Base-by-base conservation (phyloP, 176 grass and related monocot genomes). In the Ananas comosus region DNA sequence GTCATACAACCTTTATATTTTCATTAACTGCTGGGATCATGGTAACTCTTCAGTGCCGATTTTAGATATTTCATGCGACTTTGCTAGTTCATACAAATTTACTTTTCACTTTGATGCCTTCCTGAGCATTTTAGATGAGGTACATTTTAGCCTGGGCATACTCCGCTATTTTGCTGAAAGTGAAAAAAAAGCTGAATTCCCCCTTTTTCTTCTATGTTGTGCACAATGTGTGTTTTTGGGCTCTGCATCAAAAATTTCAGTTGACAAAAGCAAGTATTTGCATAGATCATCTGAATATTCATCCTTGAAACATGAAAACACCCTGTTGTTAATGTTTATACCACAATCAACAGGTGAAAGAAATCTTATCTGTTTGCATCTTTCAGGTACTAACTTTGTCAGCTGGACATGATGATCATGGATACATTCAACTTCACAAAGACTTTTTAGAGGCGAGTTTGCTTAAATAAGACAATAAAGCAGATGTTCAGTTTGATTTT, bases 371-470 rank as follows among this genome's bases (percentile, higher is more conserved):
- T 54, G 54, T 58, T 14, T 58, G 49, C 51, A 13, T 9, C 19
- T 59, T 69, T 14, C 57, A 96, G 93, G 79, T 79, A 67, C 70
- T 96, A 42, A 69, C 77, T 74, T 64, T 86, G 78, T 92, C 83
- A 74, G 51, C 72, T 27, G 74, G 74, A n/a, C 72, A 65, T 58
- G 83, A 85, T 76, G 75, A 63, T 78, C 80, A 73, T 92, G 93
- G 88, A 77, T 74, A 85, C 76, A 42, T 22, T 71, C 93, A 96
- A 64, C 83, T 96, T 70, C 79, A 85, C 72, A 89, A 87, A 64
- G 93, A 97, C 74, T 92, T 88, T 64, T 85, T 76, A 27, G 89
- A 97, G 82, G 93, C 79, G 81, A 80, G 80, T 88, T 69, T 79
- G 69, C 67, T 76, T 51, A 21, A 51, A 51, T 33, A 70, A 50